Percentiles rank a stretch among this genome's conserved stretches.
These are phyloP conservation scores for Aspergillus ruber DNA, from an alignment of 2,329 filamentous ascomycete species.

Conservation along the genomic window DNA sequence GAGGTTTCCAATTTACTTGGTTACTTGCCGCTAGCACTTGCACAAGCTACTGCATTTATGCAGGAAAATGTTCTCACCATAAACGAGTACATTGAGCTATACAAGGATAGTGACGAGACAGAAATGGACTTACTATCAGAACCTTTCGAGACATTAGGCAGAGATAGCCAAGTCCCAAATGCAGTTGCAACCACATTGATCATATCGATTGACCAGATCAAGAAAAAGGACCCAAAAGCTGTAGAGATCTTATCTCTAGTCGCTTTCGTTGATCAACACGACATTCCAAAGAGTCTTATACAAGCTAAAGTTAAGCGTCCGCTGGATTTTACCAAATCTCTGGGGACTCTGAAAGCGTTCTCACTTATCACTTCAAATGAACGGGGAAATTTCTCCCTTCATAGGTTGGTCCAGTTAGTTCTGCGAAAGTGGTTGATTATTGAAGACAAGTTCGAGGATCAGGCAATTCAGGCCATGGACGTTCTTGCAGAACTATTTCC, in stretches of 20 bases:
- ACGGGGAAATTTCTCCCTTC: slow-evolving; percentile 6
- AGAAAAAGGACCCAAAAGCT: slow-evolving; percentile 3
- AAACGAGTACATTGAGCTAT: slow-evolving; percentile 9
- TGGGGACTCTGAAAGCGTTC: slow-evolving; percentile 8
- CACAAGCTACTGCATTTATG: slow-evolving; percentile 9
- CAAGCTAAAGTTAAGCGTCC: slow-evolving; percentile 2
- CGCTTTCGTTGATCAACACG: slow-evolving; percentile 6
- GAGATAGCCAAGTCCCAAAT: slow-evolving; percentile 6
- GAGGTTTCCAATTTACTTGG: slow-evolving; percentile 5
- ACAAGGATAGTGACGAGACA: slow-evolving; percentile 9
- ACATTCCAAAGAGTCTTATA: slow-evolving; percentile 6
- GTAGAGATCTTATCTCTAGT: slow-evolving; percentile 5
- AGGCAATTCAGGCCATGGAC: slow-evolving; percentile 7
- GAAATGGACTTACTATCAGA: slow-evolving; percentile 9
- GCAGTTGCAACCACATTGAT: slow-evolving; percentile 10
- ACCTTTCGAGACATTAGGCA: slow-evolving; percentile 7
- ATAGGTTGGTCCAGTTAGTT: slow-evolving; percentile 8
- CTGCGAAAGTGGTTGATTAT: slow-evolving; percentile 10
- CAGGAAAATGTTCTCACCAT: slow-evolving; percentile 7
- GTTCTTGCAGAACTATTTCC: slow-evolving; percentile 5
- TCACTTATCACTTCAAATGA: slow-evolving; percentile 5
- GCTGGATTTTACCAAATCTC: slow-evolving; percentile 5
- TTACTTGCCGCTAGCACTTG: slow-evolving; percentile 7
- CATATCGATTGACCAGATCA: slow-evolving; percentile 9
- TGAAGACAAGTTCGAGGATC: slow-evolving; percentile 2